phyloP scores from a whole-genome alignment of 2,329 filamentous ascomycete genomes.

The Alternaria dauci region DNA sequence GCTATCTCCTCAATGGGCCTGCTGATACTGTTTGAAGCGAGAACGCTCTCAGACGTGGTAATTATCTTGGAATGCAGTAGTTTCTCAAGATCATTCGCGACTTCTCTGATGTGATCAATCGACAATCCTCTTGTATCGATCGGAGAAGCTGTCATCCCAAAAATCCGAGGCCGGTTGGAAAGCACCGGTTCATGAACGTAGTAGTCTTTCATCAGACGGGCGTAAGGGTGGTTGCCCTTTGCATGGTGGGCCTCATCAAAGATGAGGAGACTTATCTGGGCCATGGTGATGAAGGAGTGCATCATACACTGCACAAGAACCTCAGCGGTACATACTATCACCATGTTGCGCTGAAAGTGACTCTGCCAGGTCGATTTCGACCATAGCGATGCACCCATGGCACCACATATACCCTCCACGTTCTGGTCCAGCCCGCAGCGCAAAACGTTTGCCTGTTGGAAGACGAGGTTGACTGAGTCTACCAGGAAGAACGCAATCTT shows the following conservation, averaged over 20 bases:
- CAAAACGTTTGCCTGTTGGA: constrained; percentile 86
- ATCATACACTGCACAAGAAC: constrained; percentile 81
- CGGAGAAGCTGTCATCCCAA: constrained; percentile 97
- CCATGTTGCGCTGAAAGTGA: constrained; percentile 72
- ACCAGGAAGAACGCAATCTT: constrained; percentile 88
- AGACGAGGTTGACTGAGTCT: constrained; percentile 87
- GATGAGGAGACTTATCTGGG: constrained; percentile 85
- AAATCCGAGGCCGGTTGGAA: constrained; percentile 73
- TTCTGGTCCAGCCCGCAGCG: constrained; percentile 80
- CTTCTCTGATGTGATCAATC: constrained; percentile 70
- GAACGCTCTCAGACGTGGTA: constrained; percentile 70
- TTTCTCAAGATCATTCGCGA: constrained; percentile 75
- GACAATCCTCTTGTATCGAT: constrained; percentile 73
- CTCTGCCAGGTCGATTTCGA: constrained; percentile 66
- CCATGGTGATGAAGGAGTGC: constrained; percentile 80
- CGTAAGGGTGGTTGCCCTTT: constrained; percentile 92
- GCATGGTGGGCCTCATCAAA: constrained; percentile 98
- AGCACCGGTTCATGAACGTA: constrained; percentile 65
- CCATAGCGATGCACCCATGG: constrained; percentile 70
- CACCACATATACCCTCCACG: constrained; percentile 77
- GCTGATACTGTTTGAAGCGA: constrained; percentile 67
- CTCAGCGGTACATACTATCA: constrained; percentile 91
- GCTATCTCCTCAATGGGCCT: constrained; percentile 68
- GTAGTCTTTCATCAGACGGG: constrained; percentile 86
- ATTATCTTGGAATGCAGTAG: constrained; percentile 84